A percentile compares a stretch with the other conserved stretches of the same genome.
Conservation (phyloP, 805 yeast species). For the Wickerhamiella lipophila region DNA sequence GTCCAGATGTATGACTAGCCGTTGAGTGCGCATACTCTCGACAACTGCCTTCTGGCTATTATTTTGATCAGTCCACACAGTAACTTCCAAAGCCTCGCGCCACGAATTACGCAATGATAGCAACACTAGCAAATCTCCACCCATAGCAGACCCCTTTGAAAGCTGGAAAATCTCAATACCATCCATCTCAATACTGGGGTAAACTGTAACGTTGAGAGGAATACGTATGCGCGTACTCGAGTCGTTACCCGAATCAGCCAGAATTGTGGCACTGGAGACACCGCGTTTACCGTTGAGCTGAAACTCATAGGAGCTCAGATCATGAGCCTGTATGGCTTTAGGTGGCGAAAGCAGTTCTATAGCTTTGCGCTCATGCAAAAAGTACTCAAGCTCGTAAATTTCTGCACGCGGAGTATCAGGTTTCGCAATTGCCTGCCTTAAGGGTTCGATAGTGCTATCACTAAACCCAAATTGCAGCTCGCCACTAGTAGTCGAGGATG, state of each 20-base stretch:
- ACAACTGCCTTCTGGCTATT: conserved; percentile 10
- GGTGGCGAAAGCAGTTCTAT: conserved; percentile 33
- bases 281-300: conserved; percentile 63
- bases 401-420: conserved; percentile 44
- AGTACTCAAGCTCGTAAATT: conserved; percentile 62
- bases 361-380: conserved; percentile 45
- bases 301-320: conserved; percentile 38
- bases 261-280: conserved; percentile 49
- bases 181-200: conserved; percentile 59
- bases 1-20: conserved; percentile 61
- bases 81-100: conserved; percentile 37
- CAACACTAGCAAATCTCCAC: conserved; percentile 45
- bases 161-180: conserved; percentile 56
- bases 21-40: conserved; percentile 35
- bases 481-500: conserved; percentile 44
- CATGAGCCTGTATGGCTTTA: conserved; percentile 25
- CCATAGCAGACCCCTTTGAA: conserved; percentile 14
- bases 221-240: conserved; percentile 43
- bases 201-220: conserved; percentile 58
- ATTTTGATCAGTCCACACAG: conserved; percentile 18
- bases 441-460: conserved; percentile 61
- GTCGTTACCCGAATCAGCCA: conserved; percentile 35
- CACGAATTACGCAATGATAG: conserved; percentile 75
- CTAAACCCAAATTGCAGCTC: conserved; percentile 48
- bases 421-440: conserved; percentile 40